These are phyloP conservation scores for Cercophora newfieldiana DNA, from an alignment of 495 filamentous ascomycete species.

Conservation along the genomic window DNA sequence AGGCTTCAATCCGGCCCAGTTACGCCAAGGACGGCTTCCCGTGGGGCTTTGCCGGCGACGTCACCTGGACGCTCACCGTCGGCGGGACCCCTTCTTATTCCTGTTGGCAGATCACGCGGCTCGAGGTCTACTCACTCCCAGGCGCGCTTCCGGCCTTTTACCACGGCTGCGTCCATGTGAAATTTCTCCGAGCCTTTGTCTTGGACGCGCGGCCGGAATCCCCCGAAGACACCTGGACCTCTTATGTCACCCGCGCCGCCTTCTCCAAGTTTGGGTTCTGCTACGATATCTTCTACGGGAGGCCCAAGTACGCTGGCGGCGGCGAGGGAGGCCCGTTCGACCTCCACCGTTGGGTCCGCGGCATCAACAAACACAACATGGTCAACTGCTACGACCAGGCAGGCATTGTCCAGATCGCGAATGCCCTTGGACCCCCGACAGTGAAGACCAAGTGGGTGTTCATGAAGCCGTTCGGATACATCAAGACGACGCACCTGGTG, in stretches of 20 bases:
- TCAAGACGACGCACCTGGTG: neutral
- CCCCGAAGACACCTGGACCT: too few species aligned
- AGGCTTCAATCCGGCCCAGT: too few species aligned
- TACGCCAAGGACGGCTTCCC: too few species aligned
- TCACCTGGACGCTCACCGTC: neutral
- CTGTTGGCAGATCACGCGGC: neutral
- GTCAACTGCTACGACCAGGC: conserved; percentile 14
- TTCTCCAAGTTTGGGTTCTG: neutral
- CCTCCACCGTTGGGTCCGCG: neutral
- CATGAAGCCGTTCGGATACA: neutral
- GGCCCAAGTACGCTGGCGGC: neutral
- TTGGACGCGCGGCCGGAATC: too few species aligned
- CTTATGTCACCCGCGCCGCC: neutral
- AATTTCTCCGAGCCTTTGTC: neutral
- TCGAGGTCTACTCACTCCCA: neutral
- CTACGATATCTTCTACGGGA: neutral
- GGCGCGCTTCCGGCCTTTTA: neutral
- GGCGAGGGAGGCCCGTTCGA: neutral
- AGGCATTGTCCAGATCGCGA: neutral
- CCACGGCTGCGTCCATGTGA: neutral
- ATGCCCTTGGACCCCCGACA: conserved; percentile 38
- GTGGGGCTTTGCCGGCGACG: neutral
- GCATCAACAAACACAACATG: neutral
- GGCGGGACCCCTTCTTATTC: neutral
- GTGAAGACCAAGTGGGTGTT: neutral